These are phyloP conservation scores for Solanum ossicruentum DNA, from an alignment of 257 asterid genomes.

Conservation along the genomic window DNA sequence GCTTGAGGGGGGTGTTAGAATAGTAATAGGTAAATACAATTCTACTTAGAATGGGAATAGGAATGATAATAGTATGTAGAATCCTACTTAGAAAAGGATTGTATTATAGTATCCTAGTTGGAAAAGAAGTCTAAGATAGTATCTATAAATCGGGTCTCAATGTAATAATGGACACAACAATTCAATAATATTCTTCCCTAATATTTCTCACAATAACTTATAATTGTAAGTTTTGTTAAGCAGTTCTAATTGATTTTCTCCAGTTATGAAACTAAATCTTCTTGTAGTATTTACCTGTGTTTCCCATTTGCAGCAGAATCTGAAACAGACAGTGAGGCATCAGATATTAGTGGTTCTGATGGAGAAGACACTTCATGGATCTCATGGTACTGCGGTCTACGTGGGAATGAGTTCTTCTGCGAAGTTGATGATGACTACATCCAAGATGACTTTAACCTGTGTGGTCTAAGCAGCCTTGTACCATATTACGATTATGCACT, in stretches of 20 bases:
- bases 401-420: conserved; percentile 49
- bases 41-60: too few relatives aligned
- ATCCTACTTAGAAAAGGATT: too few relatives aligned
- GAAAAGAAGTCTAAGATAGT: too few relatives aligned
- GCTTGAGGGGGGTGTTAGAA: too few relatives aligned
- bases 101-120: too few relatives aligned
- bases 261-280: background rate
- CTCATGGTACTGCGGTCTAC: conserved; percentile 46
- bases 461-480: conserved; percentile 44
- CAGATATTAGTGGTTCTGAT: conserved; percentile 47
- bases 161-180: too few relatives aligned
- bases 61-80: too few relatives aligned
- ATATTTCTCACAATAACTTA: background rate
- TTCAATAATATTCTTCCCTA: too few relatives aligned
- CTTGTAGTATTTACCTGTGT: background rate
- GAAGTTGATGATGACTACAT: conserved; percentile 53
- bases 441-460: conserved; percentile 50
- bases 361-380: conserved; percentile 55
- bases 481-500: conserved; percentile 49
- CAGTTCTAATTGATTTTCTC: background rate
- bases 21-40: too few relatives aligned
- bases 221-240: background rate
- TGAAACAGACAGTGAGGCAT: conserved; percentile 49
- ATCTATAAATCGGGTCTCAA: too few relatives aligned
- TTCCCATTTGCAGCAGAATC: conserved; percentile 23